phyloP scores from a whole-genome alignment of 1,284 basidiomycete species.

The Apiotrichum gracile region DNA sequence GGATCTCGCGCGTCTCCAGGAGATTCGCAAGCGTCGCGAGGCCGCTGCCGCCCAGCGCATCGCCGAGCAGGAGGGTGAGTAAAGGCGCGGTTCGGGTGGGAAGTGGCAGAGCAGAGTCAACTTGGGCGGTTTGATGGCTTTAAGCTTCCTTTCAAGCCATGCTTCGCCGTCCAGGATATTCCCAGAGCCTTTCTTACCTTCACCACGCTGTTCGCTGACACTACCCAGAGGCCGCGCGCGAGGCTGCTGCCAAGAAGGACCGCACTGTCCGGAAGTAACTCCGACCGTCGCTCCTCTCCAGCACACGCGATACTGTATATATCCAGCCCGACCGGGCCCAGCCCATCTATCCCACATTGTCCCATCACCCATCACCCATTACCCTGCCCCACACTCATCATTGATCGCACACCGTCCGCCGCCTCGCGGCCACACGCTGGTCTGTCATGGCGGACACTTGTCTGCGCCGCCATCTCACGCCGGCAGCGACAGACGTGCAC shows the following conservation, averaged over 20 bases:
- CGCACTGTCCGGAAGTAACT: conserved; percentile 1
- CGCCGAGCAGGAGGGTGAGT: conserved; percentile 67
- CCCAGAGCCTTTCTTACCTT: neutral
- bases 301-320: neutral
- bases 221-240: conserved; percentile 34
- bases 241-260: conserved; percentile 42
- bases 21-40: conserved; percentile 77
- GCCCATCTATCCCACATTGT: neutral
- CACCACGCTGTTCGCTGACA: conserved; percentile 7
- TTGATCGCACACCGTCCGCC: too few relatives aligned
- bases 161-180: too few relatives aligned
- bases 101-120: too few relatives aligned
- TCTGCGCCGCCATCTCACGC: too few relatives aligned
- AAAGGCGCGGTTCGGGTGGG: too few relatives aligned
- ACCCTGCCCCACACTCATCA: too few relatives aligned
- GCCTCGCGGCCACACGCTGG: too few relatives aligned
- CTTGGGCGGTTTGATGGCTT: too few relatives aligned
- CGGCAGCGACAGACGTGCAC: too few relatives aligned
- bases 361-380: too few relatives aligned
- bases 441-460: too few relatives aligned
- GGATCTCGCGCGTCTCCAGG: conserved; percentile 77
- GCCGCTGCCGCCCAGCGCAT: conserved; percentile 74
- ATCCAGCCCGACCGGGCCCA: neutral
- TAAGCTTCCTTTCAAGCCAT: too few relatives aligned
- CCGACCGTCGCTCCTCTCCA: neutral